Conservation (phyloP, 2,329 filamentous ascomycete genomes). For the Monosporascus sp. region DNA sequence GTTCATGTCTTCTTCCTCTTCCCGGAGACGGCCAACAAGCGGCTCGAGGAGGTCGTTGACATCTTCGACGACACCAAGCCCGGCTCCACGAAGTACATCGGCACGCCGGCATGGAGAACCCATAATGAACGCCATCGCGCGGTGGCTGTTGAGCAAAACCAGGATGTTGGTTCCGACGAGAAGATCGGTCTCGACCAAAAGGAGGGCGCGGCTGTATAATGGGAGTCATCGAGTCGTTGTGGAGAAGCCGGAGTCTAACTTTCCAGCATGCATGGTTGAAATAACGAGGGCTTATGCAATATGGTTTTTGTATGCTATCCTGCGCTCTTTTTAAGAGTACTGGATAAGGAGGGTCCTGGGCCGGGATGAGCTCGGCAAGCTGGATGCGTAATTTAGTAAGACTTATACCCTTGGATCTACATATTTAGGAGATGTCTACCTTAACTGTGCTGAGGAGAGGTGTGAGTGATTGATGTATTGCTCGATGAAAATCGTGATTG, state of each 20-base stretch:
- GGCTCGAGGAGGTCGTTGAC: slow-evolving; percentile 46
- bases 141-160: slow-evolving; percentile 27
- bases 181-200: slow-evolving; percentile 25
- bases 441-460: no score
- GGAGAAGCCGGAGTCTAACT: neutral
- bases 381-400: no score
- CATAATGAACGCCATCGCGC: slow-evolving; percentile 27
- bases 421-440: no score
- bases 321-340: no score
- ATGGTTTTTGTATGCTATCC: no score
- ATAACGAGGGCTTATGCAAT: neutral
- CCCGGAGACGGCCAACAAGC: slow-evolving; percentile 51
- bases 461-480: no score
- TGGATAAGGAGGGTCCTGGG: no score
- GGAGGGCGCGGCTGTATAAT: slow-evolving; percentile 1
- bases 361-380: no score
- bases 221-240: neutral
- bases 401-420: no score
- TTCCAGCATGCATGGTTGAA: neutral
- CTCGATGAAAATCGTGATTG: no score
- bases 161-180: slow-evolving; percentile 27
- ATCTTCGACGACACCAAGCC: slow-evolving; percentile 39
- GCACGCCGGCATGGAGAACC: slow-evolving; percentile 38
- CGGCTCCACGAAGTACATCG: slow-evolving; percentile 32
- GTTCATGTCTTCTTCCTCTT: slow-evolving; percentile 50